Evolutionary conservation across 805 yeast species (phyloP).

Genomic region (Starmerella floris): DNA sequence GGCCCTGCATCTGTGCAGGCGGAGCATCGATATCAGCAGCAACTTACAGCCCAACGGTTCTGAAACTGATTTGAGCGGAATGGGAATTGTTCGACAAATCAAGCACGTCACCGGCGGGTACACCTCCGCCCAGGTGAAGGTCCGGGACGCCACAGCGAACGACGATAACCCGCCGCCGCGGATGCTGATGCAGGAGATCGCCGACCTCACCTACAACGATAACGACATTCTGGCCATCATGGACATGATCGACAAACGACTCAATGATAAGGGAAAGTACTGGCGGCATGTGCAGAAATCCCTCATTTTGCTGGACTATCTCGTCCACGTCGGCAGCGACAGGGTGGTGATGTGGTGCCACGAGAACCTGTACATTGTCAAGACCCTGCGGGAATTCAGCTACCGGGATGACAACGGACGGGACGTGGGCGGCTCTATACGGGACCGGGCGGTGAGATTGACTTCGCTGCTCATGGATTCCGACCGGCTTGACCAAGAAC

Average conservation of each 20-base stretch:
- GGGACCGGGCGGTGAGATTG: slow-evolving; percentile 83
- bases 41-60: neutral
- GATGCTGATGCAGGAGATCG: slow-evolving; percentile 69
- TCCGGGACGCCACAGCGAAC: slow-evolving; percentile 80
- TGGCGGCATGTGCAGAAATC: slow-evolving; percentile 96
- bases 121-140: slow-evolving; percentile 69
- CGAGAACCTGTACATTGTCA: slow-evolving; percentile 74
- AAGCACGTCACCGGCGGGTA: slow-evolving; percentile 87
- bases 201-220: slow-evolving; percentile 53
- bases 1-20: neutral
- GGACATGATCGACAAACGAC: slow-evolving; percentile 85
- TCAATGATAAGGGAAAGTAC: slow-evolving; percentile 91
- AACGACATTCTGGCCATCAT: slow-evolving; percentile 74
- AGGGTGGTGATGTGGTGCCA: slow-evolving; percentile 84
- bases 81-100: slow-evolving; percentile 73
- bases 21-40: neutral
- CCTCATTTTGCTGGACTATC: slow-evolving; percentile 72
- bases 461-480: slow-evolving; percentile 69
- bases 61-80: slow-evolving; percentile 20
- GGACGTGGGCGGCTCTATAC: slow-evolving; percentile 78
- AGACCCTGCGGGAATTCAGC: slow-evolving; percentile 82
- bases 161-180: slow-evolving; percentile 76
- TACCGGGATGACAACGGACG: slow-evolving; percentile 60
- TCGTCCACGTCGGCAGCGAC: slow-evolving; percentile 75
- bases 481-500: slow-evolving; percentile 61